Evolutionary conservation across 148 eudicot genomes (phyloP).

Genomic region (Linanthus parryae): DNA sequence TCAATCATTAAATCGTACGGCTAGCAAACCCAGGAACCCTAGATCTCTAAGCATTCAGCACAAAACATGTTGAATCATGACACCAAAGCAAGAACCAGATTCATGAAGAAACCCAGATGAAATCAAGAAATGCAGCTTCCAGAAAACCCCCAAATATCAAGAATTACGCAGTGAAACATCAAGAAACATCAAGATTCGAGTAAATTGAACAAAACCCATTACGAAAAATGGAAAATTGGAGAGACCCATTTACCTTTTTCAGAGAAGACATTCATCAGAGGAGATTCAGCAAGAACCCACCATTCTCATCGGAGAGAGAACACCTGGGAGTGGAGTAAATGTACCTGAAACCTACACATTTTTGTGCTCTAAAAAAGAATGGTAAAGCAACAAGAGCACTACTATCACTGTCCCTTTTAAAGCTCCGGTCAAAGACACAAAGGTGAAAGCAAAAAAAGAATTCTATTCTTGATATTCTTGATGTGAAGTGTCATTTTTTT

Average conservation of each 20-base stretch:
- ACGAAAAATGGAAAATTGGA: neutral
- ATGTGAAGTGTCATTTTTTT: neutral
- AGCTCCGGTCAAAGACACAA: neutral
- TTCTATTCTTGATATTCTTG: neutral
- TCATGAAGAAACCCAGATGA: neutral
- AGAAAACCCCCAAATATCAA: neutral
- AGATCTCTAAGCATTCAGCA: too few species aligned
- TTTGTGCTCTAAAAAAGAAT: too few species aligned
- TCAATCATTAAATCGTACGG: too few species aligned
- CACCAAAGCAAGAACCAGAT: too few species aligned
- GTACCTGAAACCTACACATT: conserved; percentile 8
- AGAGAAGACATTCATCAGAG: conserved; percentile 1
- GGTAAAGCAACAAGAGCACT: conserved; percentile 1
- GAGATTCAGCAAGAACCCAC: neutral
- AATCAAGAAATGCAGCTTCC: conserved; percentile 5
- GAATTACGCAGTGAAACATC: neutral
- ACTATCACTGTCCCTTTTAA: neutral
- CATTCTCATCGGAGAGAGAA: conserved; percentile 7
- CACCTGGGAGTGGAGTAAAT: conserved; percentile 18
- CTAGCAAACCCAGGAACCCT: too few species aligned
- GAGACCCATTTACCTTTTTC: conserved; percentile 12
- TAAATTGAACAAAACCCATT: conserved; percentile 3
- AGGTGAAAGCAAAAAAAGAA: neutral
- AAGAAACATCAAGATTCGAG: neutral
- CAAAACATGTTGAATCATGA: too few species aligned